A percentile compares a stretch with the other conserved stretches of the same genome.
These are phyloP conservation scores for Jatropha podagrica DNA, from an alignment of 441 rosid genomes.

Conservation along the genomic window DNA sequence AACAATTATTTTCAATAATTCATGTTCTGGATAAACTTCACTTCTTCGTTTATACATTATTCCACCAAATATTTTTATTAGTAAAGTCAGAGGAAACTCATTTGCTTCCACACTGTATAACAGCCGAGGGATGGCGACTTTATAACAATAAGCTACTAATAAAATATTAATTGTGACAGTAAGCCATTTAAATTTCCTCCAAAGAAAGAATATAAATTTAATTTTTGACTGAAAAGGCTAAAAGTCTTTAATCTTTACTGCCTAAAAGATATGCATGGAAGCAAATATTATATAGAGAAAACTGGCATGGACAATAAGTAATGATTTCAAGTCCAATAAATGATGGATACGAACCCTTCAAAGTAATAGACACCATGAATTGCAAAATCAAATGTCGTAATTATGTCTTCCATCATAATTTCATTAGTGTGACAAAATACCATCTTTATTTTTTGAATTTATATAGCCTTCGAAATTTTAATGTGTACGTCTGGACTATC, in stretches of 20 bases:
- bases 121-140: too few relatives aligned
- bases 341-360: not conserved
- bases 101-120: too few relatives aligned
- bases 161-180: too few relatives aligned
- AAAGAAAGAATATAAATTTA: too few relatives aligned
- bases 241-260: too few relatives aligned
- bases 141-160: too few relatives aligned
- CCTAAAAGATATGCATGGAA: not conserved
- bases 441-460: not conserved
- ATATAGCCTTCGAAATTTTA: not conserved
- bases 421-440: not conserved
- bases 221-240: too few relatives aligned
- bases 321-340: not conserved
- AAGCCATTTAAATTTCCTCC: too few relatives aligned
- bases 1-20: not conserved
- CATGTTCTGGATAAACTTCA: not conserved
- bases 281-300: not conserved
- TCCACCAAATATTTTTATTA: too few relatives aligned
- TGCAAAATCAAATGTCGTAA: not conserved
- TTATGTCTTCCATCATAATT: conserved; percentile 19
- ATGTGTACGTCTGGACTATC: too few relatives aligned
- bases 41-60: not conserved
- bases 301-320: not conserved
- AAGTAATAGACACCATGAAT: not conserved
- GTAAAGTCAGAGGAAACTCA: too few relatives aligned